These are phyloP conservation scores for Penicillium canescens DNA, from an alignment of 495 filamentous ascomycete genomes.

Conservation along the genomic window DNA sequence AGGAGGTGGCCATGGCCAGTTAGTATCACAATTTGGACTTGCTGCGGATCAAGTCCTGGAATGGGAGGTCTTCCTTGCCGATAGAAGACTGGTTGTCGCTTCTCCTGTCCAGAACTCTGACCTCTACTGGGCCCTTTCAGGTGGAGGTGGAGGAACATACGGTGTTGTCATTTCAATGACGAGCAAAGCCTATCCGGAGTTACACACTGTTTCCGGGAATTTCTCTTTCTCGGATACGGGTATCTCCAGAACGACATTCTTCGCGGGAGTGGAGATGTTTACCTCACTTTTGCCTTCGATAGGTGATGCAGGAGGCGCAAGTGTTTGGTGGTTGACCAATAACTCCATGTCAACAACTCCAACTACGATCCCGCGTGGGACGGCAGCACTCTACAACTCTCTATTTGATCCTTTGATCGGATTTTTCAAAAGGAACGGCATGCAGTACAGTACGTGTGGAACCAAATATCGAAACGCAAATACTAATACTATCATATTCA, in stretches of 20 bases:
- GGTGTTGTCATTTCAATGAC: conserved; percentile 59
- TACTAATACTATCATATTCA: background rate
- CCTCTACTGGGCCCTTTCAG: conserved; percentile 66
- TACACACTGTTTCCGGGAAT: conserved; percentile 14
- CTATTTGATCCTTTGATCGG: conserved; percentile 21
- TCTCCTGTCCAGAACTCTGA: conserved; percentile 53
- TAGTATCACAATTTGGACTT: conserved; percentile 53
- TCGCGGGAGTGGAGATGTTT: conserved; percentile 35
- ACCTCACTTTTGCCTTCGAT: conserved; percentile 38
- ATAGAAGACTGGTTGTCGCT: conserved; percentile 46
- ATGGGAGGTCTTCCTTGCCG: conserved; percentile 55
- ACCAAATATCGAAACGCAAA: too few species aligned
- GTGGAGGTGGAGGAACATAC: conserved; percentile 62
- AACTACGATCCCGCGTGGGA: conserved; percentile 21
- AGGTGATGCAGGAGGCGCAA: conserved; percentile 42
- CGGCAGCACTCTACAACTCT: conserved; percentile 9
- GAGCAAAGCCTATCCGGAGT: conserved; percentile 38
- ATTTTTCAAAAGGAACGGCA: background rate
- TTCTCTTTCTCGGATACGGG: conserved; percentile 21
- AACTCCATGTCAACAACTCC: conserved; percentile 41
- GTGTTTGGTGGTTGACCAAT: conserved; percentile 35
- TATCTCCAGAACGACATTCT: conserved; percentile 40
- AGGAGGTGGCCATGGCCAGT: conserved; percentile 58
- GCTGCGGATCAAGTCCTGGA: conserved; percentile 62
- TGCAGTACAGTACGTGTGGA: background rate